phyloP scores from a whole-genome alignment of 202 grass and related monocot genomes.

The Musa balbisiana region DNA sequence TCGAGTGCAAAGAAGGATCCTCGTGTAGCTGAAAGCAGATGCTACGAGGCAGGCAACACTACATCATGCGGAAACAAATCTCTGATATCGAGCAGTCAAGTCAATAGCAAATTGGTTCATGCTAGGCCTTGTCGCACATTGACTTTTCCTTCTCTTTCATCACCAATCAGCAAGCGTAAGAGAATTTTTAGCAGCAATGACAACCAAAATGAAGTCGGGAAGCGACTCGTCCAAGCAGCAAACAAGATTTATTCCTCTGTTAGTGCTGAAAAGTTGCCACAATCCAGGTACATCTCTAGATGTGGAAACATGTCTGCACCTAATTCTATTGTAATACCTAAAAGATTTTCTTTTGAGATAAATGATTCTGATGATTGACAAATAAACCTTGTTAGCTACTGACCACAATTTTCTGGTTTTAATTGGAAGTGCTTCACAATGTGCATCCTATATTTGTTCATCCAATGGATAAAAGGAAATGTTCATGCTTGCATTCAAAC shows the following conservation, averaged over 20 bases:
- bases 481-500: too few species aligned
- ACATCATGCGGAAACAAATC: background rate
- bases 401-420: background rate
- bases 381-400: background rate
- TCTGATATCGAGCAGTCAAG: background rate
- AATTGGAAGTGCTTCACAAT: background rate
- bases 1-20: background rate
- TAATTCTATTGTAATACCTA: background rate
- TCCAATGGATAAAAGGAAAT: too few species aligned
- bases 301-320: background rate
- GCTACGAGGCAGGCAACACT: background rate
- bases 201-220: background rate
- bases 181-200: background rate
- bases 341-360: background rate
- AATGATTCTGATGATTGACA: background rate
- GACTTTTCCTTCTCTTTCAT: background rate
- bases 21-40: background rate
- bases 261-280: background rate
- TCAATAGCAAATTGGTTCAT: background rate
- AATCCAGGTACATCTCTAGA: background rate
- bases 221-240: slow-evolving; percentile 15
- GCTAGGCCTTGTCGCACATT: background rate
- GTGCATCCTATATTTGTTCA: background rate
- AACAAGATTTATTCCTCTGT: slow-evolving; percentile 1
- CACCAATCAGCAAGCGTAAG: background rate